Percentiles rank a stretch among this genome's conserved stretches.
These are phyloP conservation scores for Zelonia costaricensis DNA, from an alignment of 208 protist genomes.

Conservation along the genomic window DNA sequence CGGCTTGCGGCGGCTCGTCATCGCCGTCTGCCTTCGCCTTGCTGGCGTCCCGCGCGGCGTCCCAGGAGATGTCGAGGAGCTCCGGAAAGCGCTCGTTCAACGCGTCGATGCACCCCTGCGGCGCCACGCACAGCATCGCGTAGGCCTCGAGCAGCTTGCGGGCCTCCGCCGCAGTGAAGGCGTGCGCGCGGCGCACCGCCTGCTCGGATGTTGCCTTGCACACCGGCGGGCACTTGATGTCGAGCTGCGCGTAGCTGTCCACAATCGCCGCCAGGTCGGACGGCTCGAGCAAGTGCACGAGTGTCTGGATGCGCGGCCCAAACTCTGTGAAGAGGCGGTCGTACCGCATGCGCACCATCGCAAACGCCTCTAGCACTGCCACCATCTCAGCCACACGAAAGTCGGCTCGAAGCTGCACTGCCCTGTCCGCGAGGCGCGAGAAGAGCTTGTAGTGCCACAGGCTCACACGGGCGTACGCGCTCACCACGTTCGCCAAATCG, in stretches of 20 bases:
- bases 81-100: conserved; percentile 41
- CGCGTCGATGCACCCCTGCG: conserved; percentile 22
- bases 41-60: neutral
- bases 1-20: no score
- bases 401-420: conserved; percentile 64
- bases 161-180: conserved; percentile 45
- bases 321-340: conserved; percentile 79
- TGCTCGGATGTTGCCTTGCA: conserved; percentile 52
- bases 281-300: conserved; percentile 50
- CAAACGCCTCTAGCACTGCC: conserved; percentile 56
- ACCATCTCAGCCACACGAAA: conserved; percentile 46
- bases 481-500: conserved; percentile 76
- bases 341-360: conserved; percentile 78
- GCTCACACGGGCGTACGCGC: conserved; percentile 70
- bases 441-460: conserved; percentile 92
- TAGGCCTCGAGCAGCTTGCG: conserved; percentile 31
- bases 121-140: conserved; percentile 20
- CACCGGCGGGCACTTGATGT: conserved; percentile 39
- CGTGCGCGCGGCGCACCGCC: conserved; percentile 25
- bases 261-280: conserved; percentile 47
- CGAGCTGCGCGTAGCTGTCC: conserved; percentile 49
- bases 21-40: neutral
- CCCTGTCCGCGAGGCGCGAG: conserved; percentile 71
- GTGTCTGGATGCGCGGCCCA: conserved; percentile 57
- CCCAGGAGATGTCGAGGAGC: conserved; percentile 10